Conservation (phyloP, 805 yeast genomes). For the Teunomyces lycoperdinae region DNA sequence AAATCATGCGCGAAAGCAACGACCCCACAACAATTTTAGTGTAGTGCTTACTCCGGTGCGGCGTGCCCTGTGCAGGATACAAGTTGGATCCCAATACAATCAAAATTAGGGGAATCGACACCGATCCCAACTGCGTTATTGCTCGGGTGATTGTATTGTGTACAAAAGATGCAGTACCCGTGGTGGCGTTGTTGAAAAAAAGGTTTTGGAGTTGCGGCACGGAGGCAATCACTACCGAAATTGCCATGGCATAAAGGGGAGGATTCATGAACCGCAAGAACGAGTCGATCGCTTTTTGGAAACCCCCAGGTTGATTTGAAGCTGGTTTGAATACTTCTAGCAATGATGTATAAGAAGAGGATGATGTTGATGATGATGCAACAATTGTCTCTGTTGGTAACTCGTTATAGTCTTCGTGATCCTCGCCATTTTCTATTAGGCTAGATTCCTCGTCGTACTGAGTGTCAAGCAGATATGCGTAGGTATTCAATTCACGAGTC, state of each 20-base stretch:
- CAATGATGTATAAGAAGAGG: too few relatives aligned
- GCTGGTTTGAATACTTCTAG: not conserved
- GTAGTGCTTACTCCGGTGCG: conserved; percentile 63
- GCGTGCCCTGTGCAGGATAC: conserved; percentile 64
- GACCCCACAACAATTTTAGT: conserved; percentile 65
- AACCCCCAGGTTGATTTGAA: too few relatives aligned
- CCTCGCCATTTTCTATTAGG: too few relatives aligned
- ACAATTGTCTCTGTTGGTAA: not conserved
- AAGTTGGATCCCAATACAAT: conserved; percentile 78
- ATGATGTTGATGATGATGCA: not conserved
- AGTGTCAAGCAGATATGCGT: conserved; percentile 7
- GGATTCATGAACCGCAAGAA: conserved; percentile 63
- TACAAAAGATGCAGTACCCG: conserved; percentile 44
- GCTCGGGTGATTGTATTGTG: conserved; percentile 65
- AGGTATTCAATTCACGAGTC: conserved; percentile 30
- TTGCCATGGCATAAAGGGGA: conserved; percentile 76
- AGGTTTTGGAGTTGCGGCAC: conserved; percentile 54
- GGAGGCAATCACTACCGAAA: conserved; percentile 67
- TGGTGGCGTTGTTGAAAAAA: conserved; percentile 46
- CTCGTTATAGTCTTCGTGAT: not conserved
- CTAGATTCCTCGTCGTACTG: not conserved
- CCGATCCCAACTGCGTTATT: conserved; percentile 64
- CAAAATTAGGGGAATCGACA: conserved; percentile 73
- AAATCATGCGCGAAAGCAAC: conserved; percentile 70
- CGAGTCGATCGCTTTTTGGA: not conserved